Evolutionary conservation across 805 yeast species (phyloP), one percentile per base, ranked within the genome.

Genomic region (Myxozyma kluyveri): DNA sequence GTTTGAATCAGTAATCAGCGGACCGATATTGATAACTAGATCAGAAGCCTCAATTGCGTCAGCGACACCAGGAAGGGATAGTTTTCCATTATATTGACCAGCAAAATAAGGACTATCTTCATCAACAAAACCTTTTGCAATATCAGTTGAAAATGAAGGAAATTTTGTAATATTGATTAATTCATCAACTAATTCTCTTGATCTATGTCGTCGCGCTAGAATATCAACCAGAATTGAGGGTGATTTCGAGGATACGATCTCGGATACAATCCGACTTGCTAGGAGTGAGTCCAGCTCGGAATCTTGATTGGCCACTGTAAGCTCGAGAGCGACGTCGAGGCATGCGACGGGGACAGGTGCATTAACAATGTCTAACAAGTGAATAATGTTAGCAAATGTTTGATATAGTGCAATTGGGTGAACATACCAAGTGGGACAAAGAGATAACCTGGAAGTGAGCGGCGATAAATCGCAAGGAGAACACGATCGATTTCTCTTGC

Each of bases 391-490:
- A 32, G 37, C 18, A 12, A 40, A 61, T 54, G 48, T 81, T 4
- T 29, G 12, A 14, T 29, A 29, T 9, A 23, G 6, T n/a, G 29
- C 12, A 29, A 9, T 29, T 80, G 31, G 7, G n/a, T n/a, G n/a
- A 81, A 78, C 59, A 86, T 67, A 65, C 89, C 90, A 39, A 78
- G 71, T 1, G 97, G 96, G 42, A 90, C 67, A 65, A 80, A 87
- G 44, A 89, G 66, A 63, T 85, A 89, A 14, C 95, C 96, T 0
- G 97, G 97, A 65, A 83, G 80, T 35, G 83, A 81, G 42, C 77
- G 73, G 35, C 67, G 71, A 58, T 80, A 70, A 24, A 87, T 80
- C 17, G 75, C 71, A 40, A 63, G 64, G 49, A 90, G 77, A 4
- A 87, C 84, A 21, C 71, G 69, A 66, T 90, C 97, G 49, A 90